Conservation (phyloP, 257 asterid genomes). For the Solanum verrucosum region DNA sequence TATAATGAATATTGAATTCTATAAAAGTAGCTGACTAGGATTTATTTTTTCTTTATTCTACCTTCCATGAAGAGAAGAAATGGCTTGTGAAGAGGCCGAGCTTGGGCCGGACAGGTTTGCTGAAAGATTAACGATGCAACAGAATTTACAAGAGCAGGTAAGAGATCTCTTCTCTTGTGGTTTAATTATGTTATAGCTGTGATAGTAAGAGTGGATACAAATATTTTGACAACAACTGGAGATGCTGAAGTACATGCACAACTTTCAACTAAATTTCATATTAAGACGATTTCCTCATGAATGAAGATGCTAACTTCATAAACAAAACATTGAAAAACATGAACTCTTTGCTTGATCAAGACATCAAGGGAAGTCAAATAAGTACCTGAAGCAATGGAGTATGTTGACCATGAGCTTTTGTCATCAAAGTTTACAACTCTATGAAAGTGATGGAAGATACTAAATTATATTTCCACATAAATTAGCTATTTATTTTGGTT, state of each 20-base stretch:
- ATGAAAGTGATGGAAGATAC: neutral
- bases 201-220: neutral
- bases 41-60: neutral
- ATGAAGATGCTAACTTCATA: neutral
- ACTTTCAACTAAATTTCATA: conserved; percentile 16
- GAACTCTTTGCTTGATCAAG: neutral
- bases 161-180: neutral
- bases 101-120: conserved; percentile 70
- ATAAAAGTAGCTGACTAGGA: neutral
- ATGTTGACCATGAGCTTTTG: neutral
- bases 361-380: neutral
- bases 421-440: neutral
- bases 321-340: neutral
- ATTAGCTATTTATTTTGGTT: neutral
- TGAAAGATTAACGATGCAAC: conserved; percentile 46
- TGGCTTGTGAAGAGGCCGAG: conserved; percentile 90
- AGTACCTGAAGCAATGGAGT: neutral
- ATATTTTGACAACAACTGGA: conserved; percentile 58
- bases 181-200: neutral
- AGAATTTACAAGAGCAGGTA: conserved; percentile 63
- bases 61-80: conserved; percentile 64
- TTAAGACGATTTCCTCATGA: neutral
- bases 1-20: neutral
- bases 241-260: conserved; percentile 78
- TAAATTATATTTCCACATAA: neutral